These are phyloP conservation scores for Epichloe coenophiala DNA, from an alignment of 2,329 filamentous ascomycete genomes.

Conservation along the genomic window DNA sequence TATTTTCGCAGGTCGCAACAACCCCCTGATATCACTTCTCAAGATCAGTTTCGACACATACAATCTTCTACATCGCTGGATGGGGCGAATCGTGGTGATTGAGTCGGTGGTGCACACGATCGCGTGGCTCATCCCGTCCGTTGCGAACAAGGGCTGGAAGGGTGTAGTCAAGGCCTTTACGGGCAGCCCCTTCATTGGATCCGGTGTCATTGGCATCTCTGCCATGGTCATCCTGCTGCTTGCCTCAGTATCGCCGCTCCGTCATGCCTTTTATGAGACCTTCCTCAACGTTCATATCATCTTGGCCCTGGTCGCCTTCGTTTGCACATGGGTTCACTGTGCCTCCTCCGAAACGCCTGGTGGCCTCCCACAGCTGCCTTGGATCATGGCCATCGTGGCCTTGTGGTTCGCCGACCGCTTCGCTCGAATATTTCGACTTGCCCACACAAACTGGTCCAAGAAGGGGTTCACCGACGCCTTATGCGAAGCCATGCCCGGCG, in stretches of 20 bases:
- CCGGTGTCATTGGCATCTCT: constrained; percentile 46
- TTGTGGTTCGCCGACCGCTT: constrained; percentile 65
- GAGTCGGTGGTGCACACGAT: constrained; percentile 56
- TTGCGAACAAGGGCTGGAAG: constrained; percentile 48
- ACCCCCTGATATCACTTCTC: constrained; percentile 66
- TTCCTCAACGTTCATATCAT: constrained; percentile 81
- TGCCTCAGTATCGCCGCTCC: constrained; percentile 61
- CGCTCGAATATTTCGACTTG: constrained; percentile 46
- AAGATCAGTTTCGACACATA: constrained; percentile 92
- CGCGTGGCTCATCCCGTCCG: constrained; percentile 62
- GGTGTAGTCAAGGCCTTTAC: constrained; percentile 41
- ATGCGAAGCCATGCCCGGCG: constrained; percentile 55
- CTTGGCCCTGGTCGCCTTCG: constrained; percentile 53
- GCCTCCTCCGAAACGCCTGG: constrained; percentile 44
- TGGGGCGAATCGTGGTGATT: constrained; percentile 59
- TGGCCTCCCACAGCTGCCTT: constrained; percentile 56
- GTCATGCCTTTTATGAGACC: constrained; percentile 94
- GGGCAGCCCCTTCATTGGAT: constrained; percentile 49
- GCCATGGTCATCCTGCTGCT: constrained; percentile 54
- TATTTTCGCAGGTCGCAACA: constrained; percentile 83
- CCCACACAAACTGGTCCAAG: constrained; percentile 52
- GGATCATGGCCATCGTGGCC: constrained; percentile 59
- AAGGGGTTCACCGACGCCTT: constrained; percentile 48
- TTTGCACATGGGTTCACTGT: constrained; percentile 69
- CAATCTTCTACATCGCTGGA: constrained; percentile 62